Conservation (phyloP, 2,329 filamentous ascomycete genomes). For the Ophiostoma himal-ulmi region DNA sequence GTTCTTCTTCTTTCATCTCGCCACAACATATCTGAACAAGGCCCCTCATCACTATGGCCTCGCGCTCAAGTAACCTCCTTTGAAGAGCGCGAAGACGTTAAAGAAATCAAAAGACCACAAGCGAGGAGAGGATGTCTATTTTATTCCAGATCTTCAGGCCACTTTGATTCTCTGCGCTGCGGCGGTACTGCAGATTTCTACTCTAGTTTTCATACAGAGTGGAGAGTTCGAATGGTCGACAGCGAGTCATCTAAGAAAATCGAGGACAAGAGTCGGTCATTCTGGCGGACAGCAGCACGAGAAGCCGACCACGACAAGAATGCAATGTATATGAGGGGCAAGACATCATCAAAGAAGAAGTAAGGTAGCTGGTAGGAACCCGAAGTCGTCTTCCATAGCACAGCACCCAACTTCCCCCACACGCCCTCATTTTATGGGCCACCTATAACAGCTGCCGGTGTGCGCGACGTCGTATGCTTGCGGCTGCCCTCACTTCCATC, state of each 20-base stretch:
- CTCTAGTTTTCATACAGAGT: background rate
- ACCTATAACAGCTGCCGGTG: background rate
- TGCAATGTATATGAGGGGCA: too few relatives aligned
- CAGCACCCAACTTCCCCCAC: background rate
- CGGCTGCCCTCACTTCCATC: background rate
- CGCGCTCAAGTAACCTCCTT: too few relatives aligned
- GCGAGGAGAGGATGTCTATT: background rate
- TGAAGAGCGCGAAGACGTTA: too few relatives aligned
- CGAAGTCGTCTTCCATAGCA: background rate
- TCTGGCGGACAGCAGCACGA: background rate
- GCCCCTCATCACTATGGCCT: background rate
- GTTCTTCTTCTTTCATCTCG: background rate
- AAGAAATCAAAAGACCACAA: background rate
- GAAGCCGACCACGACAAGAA: background rate
- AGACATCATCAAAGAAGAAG: background rate
- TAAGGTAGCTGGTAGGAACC: background rate
- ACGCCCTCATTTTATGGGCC: background rate
- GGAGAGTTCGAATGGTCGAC: background rate
- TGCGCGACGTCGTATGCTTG: background rate
- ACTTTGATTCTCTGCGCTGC: background rate
- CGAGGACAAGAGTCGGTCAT: background rate
- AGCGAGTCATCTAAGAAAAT: background rate
- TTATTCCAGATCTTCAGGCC: background rate
- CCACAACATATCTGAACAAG: background rate
- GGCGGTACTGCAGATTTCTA: background rate